These are phyloP conservation scores for Zymoseptoria brevis DNA, from an alignment of 2,329 filamentous ascomycete genomes.

Conservation along the genomic window DNA sequence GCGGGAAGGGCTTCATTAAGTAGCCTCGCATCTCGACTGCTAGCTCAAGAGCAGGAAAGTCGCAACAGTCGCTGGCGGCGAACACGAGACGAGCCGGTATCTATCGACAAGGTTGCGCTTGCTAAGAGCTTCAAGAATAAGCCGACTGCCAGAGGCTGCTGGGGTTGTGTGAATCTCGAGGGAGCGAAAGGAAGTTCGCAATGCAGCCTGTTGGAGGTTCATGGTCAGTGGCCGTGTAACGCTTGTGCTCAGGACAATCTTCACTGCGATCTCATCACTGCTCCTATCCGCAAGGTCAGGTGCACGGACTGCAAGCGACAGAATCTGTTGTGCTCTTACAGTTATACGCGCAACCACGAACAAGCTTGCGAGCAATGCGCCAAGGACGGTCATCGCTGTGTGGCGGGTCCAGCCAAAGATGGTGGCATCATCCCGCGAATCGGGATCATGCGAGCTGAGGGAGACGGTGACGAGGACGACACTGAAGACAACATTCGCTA, in stretches of 20 bases:
- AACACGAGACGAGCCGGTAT: not conserved
- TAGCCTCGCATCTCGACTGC: not conserved
- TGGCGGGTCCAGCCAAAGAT: conserved; percentile 31
- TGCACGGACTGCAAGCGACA: conserved; percentile 30
- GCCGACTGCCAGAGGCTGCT: conserved; percentile 14
- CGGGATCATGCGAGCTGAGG: conserved; percentile 9
- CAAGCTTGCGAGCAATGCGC: conserved; percentile 30
- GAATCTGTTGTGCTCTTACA: conserved; percentile 30
- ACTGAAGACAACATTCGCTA: not conserved
- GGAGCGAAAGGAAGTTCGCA: conserved; percentile 4
- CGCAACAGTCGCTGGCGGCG: not conserved
- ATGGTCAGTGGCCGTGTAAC: conserved; percentile 31
- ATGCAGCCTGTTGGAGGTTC: conserved; percentile 31
- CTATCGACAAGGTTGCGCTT: not conserved
- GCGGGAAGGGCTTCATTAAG: too few species aligned
- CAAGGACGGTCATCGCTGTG: conserved; percentile 24
- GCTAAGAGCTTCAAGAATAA: conserved; percentile 8
- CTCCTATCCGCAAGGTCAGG: conserved; percentile 27
- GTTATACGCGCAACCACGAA: conserved; percentile 17
- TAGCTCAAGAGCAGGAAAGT: not conserved
- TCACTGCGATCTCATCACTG: conserved; percentile 31
- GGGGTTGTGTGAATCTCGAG: conserved; percentile 3
- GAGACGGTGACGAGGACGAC: conserved; percentile 12
- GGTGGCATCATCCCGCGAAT: conserved; percentile 14
- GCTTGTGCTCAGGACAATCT: conserved; percentile 26